Percentiles rank a stretch among this genome's conserved stretches.
Evolutionary conservation across 768 basidiomycete species (phyloP).

Genomic region (Kwoniella heveanensis): DNA sequence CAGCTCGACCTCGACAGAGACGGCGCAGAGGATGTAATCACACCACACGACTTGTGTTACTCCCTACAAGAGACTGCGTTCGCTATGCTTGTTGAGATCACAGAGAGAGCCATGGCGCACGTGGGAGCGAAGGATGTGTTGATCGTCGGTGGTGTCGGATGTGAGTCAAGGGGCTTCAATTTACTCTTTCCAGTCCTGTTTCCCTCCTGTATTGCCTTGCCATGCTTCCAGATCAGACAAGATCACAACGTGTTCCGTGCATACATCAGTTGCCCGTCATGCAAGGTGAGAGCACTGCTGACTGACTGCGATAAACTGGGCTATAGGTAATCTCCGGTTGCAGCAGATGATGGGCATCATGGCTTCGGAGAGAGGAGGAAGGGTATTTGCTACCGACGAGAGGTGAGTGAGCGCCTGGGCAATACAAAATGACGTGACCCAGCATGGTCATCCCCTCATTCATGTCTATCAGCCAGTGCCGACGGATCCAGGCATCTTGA

Average conservation of each 20-base stretch:
- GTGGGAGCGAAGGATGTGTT: constrained; percentile 93
- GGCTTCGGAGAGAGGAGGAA: constrained; percentile 84
- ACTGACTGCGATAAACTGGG: background rate
- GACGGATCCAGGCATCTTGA: too few species aligned
- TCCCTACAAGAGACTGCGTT: constrained; percentile 95
- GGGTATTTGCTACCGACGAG: constrained; percentile 93
- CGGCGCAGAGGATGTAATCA: constrained; percentile 74
- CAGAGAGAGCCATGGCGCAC: constrained; percentile 98
- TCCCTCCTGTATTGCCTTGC: too few species aligned
- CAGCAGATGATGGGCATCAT: constrained; percentile 99
- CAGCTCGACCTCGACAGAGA: background rate
- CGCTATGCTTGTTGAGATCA: constrained; percentile 98
- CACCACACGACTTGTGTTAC: constrained; percentile 94
- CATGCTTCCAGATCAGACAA: too few species aligned
- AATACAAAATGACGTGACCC: too few species aligned
- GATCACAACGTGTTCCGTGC: too few species aligned
- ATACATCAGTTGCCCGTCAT: too few species aligned
- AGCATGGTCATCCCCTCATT: too few species aligned
- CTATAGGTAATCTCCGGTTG: constrained; percentile 86
- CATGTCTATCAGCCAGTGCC: too few species aligned
- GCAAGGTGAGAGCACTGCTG: too few species aligned
- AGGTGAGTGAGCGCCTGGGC: constrained; percentile 63
- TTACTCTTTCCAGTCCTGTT: background rate
- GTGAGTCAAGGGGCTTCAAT: too few species aligned
- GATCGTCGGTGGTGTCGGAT: constrained; percentile 99